These are phyloP conservation scores for Neopestalotiopsis sp. DNA, from an alignment of 2,329 filamentous ascomycete genomes.

Conservation along the genomic window DNA sequence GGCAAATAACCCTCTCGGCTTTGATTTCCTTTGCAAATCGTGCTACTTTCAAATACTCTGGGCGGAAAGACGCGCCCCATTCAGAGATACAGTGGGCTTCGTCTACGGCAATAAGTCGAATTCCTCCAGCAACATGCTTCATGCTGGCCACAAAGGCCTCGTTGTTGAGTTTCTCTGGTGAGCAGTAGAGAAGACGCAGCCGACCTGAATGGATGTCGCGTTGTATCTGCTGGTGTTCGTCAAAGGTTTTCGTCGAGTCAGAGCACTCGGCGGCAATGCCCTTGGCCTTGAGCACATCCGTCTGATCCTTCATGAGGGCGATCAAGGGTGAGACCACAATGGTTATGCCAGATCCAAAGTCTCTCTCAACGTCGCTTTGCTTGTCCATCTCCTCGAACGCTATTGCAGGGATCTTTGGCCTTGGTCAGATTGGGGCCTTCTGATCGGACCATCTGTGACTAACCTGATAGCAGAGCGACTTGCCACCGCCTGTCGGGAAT, in stretches of 20 bases:
- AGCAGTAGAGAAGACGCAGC: conserved; percentile 62
- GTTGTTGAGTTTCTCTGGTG: conserved; percentile 66
- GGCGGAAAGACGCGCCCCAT: conserved; percentile 39
- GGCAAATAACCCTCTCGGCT: conserved; percentile 63
- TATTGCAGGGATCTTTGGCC: conserved; percentile 48
- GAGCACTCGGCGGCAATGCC: conserved; percentile 59
- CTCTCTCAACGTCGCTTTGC: conserved; percentile 29
- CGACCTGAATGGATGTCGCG: conserved; percentile 47
- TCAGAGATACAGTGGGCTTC: conserved; percentile 66
- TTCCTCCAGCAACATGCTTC: conserved; percentile 57
- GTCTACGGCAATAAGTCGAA: conserved; percentile 62
- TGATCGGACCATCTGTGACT: neutral
- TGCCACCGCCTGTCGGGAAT: conserved; percentile 56
- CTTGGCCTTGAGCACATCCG: conserved; percentile 55
- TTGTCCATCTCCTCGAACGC: conserved; percentile 51
- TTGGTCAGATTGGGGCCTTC: neutral
- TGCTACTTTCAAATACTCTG: conserved; percentile 46
- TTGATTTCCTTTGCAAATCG: conserved; percentile 60
- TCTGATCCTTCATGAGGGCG: conserved; percentile 66
- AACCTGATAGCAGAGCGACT: conserved; percentile 56
- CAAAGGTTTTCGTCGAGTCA: conserved; percentile 60
- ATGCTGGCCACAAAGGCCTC: conserved; percentile 64
- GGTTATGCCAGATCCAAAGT: conserved; percentile 52
- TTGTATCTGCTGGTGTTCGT: conserved; percentile 47
- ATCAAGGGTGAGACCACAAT: conserved; percentile 63